phyloP scores from a whole-genome alignment of 768 basidiomycete species.

The Neoboletus subvelutipes region DNA sequence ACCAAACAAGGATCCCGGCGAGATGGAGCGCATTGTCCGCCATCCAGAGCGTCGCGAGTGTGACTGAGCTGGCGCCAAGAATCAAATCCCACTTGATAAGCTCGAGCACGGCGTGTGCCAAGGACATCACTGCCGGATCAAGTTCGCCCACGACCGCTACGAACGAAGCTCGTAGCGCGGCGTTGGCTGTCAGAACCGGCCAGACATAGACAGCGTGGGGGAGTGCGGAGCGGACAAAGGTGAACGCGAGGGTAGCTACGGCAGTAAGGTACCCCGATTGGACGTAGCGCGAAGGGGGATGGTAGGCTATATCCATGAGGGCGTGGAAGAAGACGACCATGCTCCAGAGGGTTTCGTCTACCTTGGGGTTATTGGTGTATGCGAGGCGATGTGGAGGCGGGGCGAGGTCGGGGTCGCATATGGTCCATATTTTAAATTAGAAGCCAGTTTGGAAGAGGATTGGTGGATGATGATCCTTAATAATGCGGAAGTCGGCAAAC shows the following conservation, averaged over 20 bases:
- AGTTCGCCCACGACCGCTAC: too few species aligned
- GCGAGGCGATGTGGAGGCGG: too few species aligned
- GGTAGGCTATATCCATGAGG: conserved; percentile 35
- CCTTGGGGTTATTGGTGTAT: conserved; percentile 37
- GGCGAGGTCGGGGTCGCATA: conserved; percentile 24
- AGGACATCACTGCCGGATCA: neutral
- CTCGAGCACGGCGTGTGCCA: conserved; percentile 25
- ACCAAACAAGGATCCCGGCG: conserved; percentile 47
- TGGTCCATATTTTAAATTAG: too few species aligned
- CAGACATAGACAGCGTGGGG: conserved; percentile 28
- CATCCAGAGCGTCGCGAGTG: conserved; percentile 53
- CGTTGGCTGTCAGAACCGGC: neutral
- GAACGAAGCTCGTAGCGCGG: too few species aligned
- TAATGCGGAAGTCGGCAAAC: conserved; percentile 5
- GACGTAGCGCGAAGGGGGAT: conserved; percentile 20
- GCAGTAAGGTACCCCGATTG: conserved; percentile 25
- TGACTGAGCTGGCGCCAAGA: conserved; percentile 39
- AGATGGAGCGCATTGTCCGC: conserved; percentile 33
- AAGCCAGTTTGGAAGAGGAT: too few species aligned
- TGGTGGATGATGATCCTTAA: conserved; percentile 2
- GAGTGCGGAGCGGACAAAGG: conserved; percentile 26
- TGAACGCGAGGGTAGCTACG: conserved; percentile 11
- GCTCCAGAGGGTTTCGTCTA: conserved; percentile 44
- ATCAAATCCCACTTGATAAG: conserved; percentile 54
- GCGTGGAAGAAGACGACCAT: conserved; percentile 35